Evolutionary conservation across 2,329 filamentous ascomycete species (phyloP).

Genomic region (Trichophyton schoenleinii): DNA sequence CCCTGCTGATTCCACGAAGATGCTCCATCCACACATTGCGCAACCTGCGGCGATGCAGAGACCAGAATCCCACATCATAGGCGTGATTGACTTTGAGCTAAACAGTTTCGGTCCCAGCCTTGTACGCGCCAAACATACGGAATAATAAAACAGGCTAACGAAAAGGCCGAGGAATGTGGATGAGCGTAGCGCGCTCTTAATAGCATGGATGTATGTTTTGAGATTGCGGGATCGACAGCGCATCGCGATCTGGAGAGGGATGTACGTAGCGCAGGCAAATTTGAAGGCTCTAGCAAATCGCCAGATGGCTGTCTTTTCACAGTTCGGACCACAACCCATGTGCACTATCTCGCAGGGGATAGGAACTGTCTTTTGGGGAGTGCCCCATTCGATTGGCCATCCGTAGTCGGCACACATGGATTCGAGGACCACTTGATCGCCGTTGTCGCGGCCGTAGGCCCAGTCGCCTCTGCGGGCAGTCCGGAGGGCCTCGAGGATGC

Average conservation of each 20-base stretch:
- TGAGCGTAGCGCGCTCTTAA: constrained; percentile 53
- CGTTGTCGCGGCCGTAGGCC: constrained; percentile 61
- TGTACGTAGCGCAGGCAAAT: constrained; percentile 64
- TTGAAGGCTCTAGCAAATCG: constrained; percentile 58
- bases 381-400: constrained; percentile 58
- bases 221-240: constrained; percentile 39
- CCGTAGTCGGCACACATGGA: constrained; percentile 60
- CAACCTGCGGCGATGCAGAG: constrained; percentile 62
- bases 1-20: constrained; percentile 54
- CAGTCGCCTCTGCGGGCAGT: constrained; percentile 51
- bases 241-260: constrained; percentile 60
- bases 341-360: constrained; percentile 78
- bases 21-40: constrained; percentile 67
- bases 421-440: constrained; percentile 54
- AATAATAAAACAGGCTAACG: constrained; percentile 71
- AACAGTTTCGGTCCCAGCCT: constrained; percentile 58
- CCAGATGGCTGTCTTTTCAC: constrained; percentile 55
- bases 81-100: constrained; percentile 40
- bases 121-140: constrained; percentile 65
- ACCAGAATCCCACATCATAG: constrained; percentile 45
- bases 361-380: constrained; percentile 55
- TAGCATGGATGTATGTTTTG: constrained; percentile 37
- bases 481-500: constrained; percentile 62
- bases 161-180: constrained; percentile 68
- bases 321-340: constrained; percentile 57